Evolutionary conservation across 805 yeast species (phyloP).

Genomic region (Lipomyces chichibuensis): DNA sequence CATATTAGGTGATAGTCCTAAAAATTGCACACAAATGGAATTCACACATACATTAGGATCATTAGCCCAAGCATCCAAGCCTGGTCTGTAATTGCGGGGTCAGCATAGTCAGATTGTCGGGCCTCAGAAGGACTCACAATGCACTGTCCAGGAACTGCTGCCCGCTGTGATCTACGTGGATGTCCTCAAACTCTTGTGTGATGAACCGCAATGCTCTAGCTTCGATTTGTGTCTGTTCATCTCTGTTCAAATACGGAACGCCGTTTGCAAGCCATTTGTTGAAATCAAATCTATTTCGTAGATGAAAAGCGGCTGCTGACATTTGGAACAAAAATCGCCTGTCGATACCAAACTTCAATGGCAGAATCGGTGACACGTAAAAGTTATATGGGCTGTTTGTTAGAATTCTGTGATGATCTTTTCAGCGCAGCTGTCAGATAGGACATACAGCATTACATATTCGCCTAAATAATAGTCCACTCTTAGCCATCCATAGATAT

Average conservation of each 20-base stretch:
- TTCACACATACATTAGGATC: not conserved
- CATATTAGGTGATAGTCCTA: not conserved
- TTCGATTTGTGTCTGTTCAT: not conserved
- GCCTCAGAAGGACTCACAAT: slow-evolving; percentile 1
- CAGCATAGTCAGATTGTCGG: not conserved
- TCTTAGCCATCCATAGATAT: not conserved
- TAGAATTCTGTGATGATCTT: not conserved
- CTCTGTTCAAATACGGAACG: not conserved
- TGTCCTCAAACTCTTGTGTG: slow-evolving; percentile 2
- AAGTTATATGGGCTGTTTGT: slow-evolving; percentile 2
- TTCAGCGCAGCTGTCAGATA: not conserved
- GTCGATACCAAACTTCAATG: slow-evolving; percentile 3
- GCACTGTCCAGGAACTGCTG: not conserved
- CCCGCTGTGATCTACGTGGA: slow-evolving; percentile 1
- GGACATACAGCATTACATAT: not conserved
- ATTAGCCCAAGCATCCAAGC: slow-evolving; percentile 1
- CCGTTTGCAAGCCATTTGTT: slow-evolving; percentile 7
- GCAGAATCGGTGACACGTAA: slow-evolving; percentile 9
- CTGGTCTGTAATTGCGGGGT: not conserved
- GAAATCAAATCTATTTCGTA: not conserved
- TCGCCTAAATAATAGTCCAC: not conserved
- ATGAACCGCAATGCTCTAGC: not conserved
- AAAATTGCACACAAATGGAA: not conserved
- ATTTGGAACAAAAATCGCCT: not conserved
- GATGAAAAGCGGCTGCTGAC: not conserved